Evolutionary conservation across 2,329 filamentous ascomycete genomes (phyloP).

Genomic region (Colletotrichum somersetense): DNA sequence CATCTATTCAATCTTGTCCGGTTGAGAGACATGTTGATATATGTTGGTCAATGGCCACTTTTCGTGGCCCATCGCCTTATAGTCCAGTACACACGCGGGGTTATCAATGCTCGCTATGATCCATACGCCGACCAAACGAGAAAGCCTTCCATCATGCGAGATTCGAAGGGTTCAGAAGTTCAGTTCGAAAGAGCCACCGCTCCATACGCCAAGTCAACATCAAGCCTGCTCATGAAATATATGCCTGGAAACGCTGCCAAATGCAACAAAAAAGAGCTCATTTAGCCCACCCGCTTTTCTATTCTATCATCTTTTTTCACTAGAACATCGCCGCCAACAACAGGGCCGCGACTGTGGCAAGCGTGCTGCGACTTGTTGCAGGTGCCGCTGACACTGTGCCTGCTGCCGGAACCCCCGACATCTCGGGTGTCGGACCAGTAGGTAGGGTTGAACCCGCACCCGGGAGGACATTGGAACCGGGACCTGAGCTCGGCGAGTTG

Average conservation of each 20-base stretch:
- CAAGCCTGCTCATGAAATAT: conserved; percentile 16
- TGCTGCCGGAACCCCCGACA: conserved; percentile 18
- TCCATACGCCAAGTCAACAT: conserved; percentile 21
- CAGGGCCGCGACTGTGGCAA: conserved; percentile 2
- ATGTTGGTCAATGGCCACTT: conserved; percentile 5
- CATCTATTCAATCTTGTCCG: neutral
- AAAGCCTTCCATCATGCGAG: conserved; percentile 2
- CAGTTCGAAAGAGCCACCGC: neutral
- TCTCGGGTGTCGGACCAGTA: conserved; percentile 9
- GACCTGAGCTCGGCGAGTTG: neutral
- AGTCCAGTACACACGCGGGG: conserved; percentile 3
- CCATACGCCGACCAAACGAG: conserved; percentile 25
- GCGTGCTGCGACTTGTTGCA: neutral
- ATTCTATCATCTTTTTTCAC: neutral
- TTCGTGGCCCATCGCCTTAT: conserved; percentile 9
- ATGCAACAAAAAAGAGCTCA: neutral
- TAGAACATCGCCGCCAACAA: conserved; percentile 9
- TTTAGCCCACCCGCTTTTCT: conserved; percentile 1
- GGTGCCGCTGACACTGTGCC: conserved; percentile 15
- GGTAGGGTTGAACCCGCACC: conserved; percentile 10
- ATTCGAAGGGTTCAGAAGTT: neutral
- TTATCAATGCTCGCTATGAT: conserved; percentile 30
- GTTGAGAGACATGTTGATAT: neutral
- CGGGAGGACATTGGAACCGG: neutral
- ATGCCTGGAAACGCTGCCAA: conserved; percentile 21